Evolutionary conservation across 1,284 basidiomycete genomes (phyloP), one percentile per base, ranked within the genome.

Genomic region (Leccinum subrobustum): DNA sequence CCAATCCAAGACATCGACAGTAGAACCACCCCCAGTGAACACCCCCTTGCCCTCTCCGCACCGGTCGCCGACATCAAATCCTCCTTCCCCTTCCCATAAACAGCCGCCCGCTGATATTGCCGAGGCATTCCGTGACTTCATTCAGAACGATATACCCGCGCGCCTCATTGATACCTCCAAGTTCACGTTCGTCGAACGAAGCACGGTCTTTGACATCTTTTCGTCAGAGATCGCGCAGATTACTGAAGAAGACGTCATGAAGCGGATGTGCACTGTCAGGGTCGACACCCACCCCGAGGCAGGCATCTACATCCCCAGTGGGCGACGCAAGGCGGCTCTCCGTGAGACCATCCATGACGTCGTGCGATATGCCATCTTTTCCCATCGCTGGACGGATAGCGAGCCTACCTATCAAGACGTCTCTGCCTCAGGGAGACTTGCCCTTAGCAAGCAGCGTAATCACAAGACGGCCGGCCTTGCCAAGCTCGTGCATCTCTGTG

Each of bases 381-480:
- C 70, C 1, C 73, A 74, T 44, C 70, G 67, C 29, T 73, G 70
- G 73, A 58, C 68, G 0, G 35, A 27, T 6, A 58, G 53, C 37
- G 73, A 71, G 37, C 73, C 71, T 0, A 66, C n/a, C 18, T 70
- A 68, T 39, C 64, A 63, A 56, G 59, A 70, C 6, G 9, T 71
- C 31, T 56, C 53, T 16, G 0, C 50, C 5, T 14, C 53, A 0
- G 42, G 52, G 39, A 39, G 33, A 50, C 9, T 56, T 8, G 2
- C 14, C 11, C 8, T 52, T 20, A 29, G 42, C 53, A 66, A 20
- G 23, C 59, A 59, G 14, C 59, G 52, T 16, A 56, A 35, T 7
- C 9, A 18, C 25, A 65, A 59, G 54, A 50, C 33, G 0, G 6
- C 48, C 2, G 63, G 71, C 27, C 50, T 31, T 16, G 27, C 50